Evolutionary conservation across 345 rosid species (phyloP).

Genomic region (Arabis hirsuta): DNA sequence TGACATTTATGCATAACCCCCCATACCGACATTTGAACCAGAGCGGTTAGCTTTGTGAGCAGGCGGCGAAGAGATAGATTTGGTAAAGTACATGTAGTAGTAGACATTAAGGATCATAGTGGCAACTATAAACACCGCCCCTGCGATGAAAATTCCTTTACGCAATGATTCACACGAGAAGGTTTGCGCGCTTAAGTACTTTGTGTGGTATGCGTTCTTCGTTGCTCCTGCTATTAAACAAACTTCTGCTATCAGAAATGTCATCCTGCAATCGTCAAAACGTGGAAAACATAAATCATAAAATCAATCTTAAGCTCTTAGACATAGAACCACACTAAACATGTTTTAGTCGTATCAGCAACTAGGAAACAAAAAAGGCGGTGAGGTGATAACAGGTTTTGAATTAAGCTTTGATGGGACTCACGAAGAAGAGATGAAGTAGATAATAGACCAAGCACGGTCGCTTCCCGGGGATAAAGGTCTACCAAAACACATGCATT

Average conservation of each 20-base stretch:
- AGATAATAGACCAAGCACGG: slow-evolving; percentile 96
- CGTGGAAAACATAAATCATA: neutral
- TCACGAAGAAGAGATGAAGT: slow-evolving; percentile 85
- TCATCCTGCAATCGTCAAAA: slow-evolving; percentile 53
- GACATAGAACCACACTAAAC: neutral
- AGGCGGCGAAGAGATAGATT: slow-evolving; percentile 62
- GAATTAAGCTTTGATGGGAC: neutral
- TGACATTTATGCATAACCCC: slow-evolving; percentile 59
- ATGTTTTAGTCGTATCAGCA: neutral
- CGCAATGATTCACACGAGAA: slow-evolving; percentile 82
- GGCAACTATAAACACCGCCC: slow-evolving; percentile 84
- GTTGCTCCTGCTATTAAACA: slow-evolving; percentile 92
- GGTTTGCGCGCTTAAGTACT: slow-evolving; percentile 77
- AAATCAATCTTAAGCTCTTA: neutral
- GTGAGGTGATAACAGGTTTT: neutral
- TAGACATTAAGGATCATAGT: slow-evolving; percentile 92
- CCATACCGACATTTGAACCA: slow-evolving; percentile 72
- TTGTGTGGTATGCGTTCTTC: slow-evolving; percentile 93
- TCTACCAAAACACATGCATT: slow-evolving; percentile 95
- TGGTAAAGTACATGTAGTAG: slow-evolving; percentile 83
- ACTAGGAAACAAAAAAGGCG: neutral
- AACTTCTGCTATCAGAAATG: slow-evolving; percentile 89
- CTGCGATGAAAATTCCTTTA: slow-evolving; percentile 90
- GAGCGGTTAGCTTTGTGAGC: slow-evolving; percentile 63
- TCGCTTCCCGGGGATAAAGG: slow-evolving; percentile 78